Conservation (phyloP, 768 basidiomycete species). For the Agrocybe pediades region DNA sequence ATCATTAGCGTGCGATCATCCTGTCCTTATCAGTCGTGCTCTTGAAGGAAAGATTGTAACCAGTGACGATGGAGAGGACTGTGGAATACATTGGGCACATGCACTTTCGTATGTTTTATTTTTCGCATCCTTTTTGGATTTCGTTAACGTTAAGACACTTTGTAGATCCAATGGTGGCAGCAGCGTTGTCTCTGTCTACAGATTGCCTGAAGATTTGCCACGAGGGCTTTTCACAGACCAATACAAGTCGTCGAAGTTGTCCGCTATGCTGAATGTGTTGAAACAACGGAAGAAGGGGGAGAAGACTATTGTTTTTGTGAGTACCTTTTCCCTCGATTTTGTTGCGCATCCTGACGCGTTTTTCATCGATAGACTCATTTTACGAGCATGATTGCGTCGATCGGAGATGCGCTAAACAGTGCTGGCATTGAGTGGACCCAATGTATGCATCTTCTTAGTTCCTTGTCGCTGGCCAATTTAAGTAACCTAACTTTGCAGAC, state of each 20-base stretch:
- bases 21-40: neutral
- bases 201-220: neutral
- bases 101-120: neutral
- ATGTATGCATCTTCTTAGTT: neutral
- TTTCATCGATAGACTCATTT: conserved; percentile 12
- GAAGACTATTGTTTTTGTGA: conserved; percentile 21
- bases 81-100: neutral
- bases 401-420: conserved; percentile 4
- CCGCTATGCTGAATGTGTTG: conserved; percentile 8
- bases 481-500: conserved; percentile 1
- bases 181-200: neutral
- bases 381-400: conserved; percentile 5
- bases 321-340: neutral
- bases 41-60: neutral
- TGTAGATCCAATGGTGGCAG: neutral
- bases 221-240: neutral
- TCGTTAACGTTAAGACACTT: no score
- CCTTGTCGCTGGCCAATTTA: neutral
- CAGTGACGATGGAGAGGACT: neutral
- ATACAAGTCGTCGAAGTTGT: conserved; percentile 12
- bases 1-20: conserved; percentile 13
- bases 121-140: no score
- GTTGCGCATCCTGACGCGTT: neutral
- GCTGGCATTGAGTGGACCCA: conserved; percentile 7
- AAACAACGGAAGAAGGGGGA: neutral